A percentile compares a stretch with the other conserved stretches of the same genome.
Evolutionary conservation across 2,329 filamentous ascomycete genomes (phyloP).

Genomic region (Trichoderma lentiforme): DNA sequence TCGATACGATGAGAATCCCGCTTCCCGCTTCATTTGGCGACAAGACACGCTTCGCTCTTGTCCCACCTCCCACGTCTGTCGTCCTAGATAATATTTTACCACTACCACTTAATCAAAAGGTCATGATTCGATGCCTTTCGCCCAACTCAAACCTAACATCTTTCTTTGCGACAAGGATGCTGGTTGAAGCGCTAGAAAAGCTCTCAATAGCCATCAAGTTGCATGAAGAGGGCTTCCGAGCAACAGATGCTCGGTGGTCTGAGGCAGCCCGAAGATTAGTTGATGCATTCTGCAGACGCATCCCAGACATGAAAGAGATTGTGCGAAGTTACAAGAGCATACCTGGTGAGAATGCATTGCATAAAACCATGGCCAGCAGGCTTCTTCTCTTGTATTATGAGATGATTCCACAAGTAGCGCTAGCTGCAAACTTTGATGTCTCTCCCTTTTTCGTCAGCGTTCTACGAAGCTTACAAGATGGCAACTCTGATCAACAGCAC

Average conservation of each 20-base stretch:
- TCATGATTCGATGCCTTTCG: slow-evolving; percentile 73
- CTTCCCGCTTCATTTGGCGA: slow-evolving; percentile 72
- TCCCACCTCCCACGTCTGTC: slow-evolving; percentile 75
- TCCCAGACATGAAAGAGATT: slow-evolving; percentile 78
- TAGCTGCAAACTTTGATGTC: slow-evolving; percentile 85
- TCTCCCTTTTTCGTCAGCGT: slow-evolving; percentile 70
- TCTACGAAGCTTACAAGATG: slow-evolving; percentile 58
- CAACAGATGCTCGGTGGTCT: slow-evolving; percentile 56
- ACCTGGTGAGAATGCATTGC: slow-evolving; percentile 65
- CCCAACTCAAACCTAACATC: slow-evolving; percentile 75
- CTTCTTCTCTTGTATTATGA: slow-evolving; percentile 83
- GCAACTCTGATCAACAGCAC: slow-evolving; percentile 47
- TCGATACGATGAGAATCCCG: slow-evolving; percentile 71
- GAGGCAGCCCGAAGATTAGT: slow-evolving; percentile 65
- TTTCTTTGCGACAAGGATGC: slow-evolving; percentile 77
- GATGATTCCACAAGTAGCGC: slow-evolving; percentile 71
- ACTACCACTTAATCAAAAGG: slow-evolving; percentile 74
- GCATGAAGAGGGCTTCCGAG: slow-evolving; percentile 47
- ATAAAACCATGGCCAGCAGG: slow-evolving; percentile 74
- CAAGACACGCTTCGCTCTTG: slow-evolving; percentile 53
- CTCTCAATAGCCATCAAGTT: slow-evolving; percentile 61
- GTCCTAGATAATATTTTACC: slow-evolving; percentile 86
- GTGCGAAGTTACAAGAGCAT: slow-evolving; percentile 70
- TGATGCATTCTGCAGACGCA: slow-evolving; percentile 72
- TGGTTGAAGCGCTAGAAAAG: slow-evolving; percentile 78